phyloP scores from a whole-genome alignment of 106 monocot species.

The Allium fistulosum region DNA sequence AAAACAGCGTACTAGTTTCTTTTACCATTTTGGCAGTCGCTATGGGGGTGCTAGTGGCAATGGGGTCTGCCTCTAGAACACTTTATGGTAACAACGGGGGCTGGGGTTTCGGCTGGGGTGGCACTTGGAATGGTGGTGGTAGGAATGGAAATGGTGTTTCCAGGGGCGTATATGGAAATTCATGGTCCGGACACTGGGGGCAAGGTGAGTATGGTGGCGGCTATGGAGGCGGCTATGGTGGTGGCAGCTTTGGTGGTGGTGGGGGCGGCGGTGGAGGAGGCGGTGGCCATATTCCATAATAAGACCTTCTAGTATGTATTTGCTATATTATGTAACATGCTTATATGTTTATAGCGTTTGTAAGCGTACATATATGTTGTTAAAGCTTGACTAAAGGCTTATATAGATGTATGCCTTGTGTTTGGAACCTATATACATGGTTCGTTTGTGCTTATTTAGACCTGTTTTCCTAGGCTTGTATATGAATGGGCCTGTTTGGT shows the following conservation, averaged over 20 bases:
- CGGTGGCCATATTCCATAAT: not conserved
- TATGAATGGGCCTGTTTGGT: no score
- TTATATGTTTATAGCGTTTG: no score
- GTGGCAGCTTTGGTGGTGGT: not conserved
- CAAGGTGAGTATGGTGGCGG: not conserved
- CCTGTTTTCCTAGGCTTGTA: no score
- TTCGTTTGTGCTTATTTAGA: no score
- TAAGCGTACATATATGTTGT: no score
- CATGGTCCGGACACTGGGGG: slow-evolving; percentile 1
- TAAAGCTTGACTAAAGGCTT: no score
- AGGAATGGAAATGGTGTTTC: not conserved
- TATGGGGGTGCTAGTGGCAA: not conserved
- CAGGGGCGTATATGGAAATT: not conserved
- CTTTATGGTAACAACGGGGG: not conserved
- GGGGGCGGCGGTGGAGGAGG: not conserved
- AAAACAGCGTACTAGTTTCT: not conserved
- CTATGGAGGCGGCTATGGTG: not conserved
- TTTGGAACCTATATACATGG: no score
- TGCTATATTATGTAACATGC: no score
- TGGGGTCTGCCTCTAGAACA: no score
- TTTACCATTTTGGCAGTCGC: not conserved
- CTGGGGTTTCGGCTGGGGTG: not conserved
- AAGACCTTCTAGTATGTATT: not conserved
- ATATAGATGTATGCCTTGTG: no score
- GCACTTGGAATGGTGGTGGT: not conserved